Evolutionary conservation across 129 eudicot species (phyloP), one percentile per base, ranked within the genome.

Genomic region (Artemisia argyi): DNA sequence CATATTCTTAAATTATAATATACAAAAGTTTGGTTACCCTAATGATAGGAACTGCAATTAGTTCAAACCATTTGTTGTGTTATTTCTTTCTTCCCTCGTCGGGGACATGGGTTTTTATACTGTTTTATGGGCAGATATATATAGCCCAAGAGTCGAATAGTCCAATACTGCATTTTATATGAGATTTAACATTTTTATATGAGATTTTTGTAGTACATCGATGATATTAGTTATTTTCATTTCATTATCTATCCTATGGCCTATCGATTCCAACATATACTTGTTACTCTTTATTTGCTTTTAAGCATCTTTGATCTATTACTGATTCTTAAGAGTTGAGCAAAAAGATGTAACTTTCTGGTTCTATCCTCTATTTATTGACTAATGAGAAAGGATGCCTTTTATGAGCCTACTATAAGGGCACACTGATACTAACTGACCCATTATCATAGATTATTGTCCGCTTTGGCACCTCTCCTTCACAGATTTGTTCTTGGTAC

Each of bases 1-100:
- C 73, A 39, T 64, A 12, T 57, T 68, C 76, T 81, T 32, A 5
- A 16, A 20, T 70, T 66, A 47, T 73, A 18, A 62, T n/a, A 53
- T 64, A 35, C 4, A 11, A 24, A 39, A 26, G 39, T 46, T 60
- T 19, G 15, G 20, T 49, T 9, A 51, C n/a, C 4, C 58, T 62
- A 50, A 24, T 58, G n/a, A 66, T 16, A 57, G 60, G 20, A 65
- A 32, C 49, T 75, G 56, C 35, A 55, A 22, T 51, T 58, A 20
- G 11, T 20, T 15, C 66, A 61, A 17, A 26, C 52, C n/a, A 10
- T 49, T 46, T 14, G n/a, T 48, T 18, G 44, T 73, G 30, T 22
- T 73, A 17, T 62, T 62, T 62, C 53, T 73, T 50, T 28, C 51
- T 20, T 6, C 71, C 63, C 62, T 17, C 22, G 35, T 63, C 32